phyloP scores from a whole-genome alignment of 1,139 yeast species.

The Taphrina betulina region DNA sequence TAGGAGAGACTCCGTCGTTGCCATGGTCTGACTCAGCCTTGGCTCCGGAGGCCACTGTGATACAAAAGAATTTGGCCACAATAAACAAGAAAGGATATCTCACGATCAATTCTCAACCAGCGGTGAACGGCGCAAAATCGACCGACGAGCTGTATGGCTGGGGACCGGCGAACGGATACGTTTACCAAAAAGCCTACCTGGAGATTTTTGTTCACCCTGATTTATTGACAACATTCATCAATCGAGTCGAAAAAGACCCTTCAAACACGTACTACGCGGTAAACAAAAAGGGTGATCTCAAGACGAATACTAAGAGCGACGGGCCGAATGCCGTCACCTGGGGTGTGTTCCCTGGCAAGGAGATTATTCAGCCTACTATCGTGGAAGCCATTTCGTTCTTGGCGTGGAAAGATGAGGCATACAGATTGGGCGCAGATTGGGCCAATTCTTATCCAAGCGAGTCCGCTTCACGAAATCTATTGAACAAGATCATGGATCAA shows the following conservation, averaged over 20 bases:
- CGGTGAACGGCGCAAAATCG: conserved; percentile 75
- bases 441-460: conserved; percentile 49
- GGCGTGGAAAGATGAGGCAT: conserved; percentile 98
- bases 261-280: conserved; percentile 78
- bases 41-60: conserved; percentile 68
- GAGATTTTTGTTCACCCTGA: conserved; percentile 74
- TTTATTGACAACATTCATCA: conserved; percentile 49
- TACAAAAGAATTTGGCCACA: conserved; percentile 58
- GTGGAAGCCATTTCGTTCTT: conserved; percentile 85
- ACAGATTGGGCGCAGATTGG: conserved; percentile 82
- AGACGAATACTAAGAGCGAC: conserved; percentile 66
- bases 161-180: conserved; percentile 93
- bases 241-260: conserved; percentile 49
- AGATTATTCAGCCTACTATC: conserved; percentile 85
- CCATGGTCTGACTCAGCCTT: conserved; percentile 97
- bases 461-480: conserved; percentile 46
- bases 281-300: conserved; percentile 56
- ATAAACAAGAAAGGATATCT: conserved; percentile 67
- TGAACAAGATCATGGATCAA: conserved; percentile 55
- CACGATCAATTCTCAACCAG: conserved; percentile 94
- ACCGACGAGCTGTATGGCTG: conserved; percentile 77
- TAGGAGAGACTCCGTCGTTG: conserved; percentile 68
- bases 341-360: conserved; percentile 95
- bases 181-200: conserved; percentile 87
- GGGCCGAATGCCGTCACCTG: conserved; percentile 92